Conservation (phyloP, 1,139 yeast species). For the Hanseniaspora gamundiae region DNA sequence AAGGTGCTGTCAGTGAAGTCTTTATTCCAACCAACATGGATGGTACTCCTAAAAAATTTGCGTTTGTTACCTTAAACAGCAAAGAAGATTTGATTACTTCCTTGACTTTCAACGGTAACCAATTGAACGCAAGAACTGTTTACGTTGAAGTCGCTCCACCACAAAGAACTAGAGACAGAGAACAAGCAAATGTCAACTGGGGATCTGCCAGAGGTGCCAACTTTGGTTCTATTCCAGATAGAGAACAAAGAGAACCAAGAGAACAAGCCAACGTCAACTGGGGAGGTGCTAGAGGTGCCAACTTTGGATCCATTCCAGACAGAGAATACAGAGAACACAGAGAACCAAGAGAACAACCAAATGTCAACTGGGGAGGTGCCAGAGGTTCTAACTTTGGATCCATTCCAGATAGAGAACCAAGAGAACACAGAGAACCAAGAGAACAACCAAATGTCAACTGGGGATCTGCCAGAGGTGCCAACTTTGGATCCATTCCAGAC, state of each 20-base stretch:
- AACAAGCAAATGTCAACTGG: slow-evolving; percentile 18
- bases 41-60: slow-evolving; percentile 70
- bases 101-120: slow-evolving; percentile 49
- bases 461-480: slow-evolving; percentile 37
- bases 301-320: slow-evolving; percentile 3
- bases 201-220: slow-evolving; percentile 20
- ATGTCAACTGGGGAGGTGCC: slow-evolving; percentile 51
- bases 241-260: slow-evolving; percentile 26
- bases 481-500: slow-evolving; percentile 30
- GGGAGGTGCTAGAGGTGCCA: slow-evolving; percentile 34
- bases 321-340: slow-evolving; percentile 14
- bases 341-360: slow-evolving; percentile 38
- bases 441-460: slow-evolving; percentile 42
- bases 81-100: slow-evolving; percentile 61
- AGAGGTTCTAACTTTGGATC: slow-evolving; percentile 28
- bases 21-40: slow-evolving; percentile 51
- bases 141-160: slow-evolving; percentile 90
- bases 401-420: slow-evolving; percentile 23
- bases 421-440: slow-evolving; percentile 25
- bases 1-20: slow-evolving; percentile 40
- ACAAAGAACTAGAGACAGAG: slow-evolving; percentile 39
- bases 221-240: slow-evolving; percentile 23
- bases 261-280: slow-evolving; percentile 38
- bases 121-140: slow-evolving; percentile 63
- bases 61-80: slow-evolving; percentile 67